A percentile compares a stretch with the other conserved stretches of the same genome.
phyloP scores from a whole-genome alignment of 2,329 filamentous ascomycete species.

The Teratosphaeria destructans region DNA sequence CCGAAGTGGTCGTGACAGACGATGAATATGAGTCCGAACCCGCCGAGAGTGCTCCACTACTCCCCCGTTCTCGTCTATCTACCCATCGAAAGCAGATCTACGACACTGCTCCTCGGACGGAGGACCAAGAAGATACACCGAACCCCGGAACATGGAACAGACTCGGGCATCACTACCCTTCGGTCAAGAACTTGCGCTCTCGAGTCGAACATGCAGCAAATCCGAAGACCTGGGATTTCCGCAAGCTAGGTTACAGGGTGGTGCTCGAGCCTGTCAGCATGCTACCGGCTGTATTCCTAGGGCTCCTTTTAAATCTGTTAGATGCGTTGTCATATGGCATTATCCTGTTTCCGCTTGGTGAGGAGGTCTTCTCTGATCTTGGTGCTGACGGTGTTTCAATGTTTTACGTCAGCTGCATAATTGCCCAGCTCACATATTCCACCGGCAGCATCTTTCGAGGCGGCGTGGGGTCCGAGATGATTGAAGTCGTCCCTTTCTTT shows the following conservation, averaged over 20 bases:
- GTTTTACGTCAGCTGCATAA: conserved; percentile 95
- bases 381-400: conserved; percentile 94
- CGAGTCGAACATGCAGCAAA: conserved; percentile 32
- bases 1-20: conserved; percentile 21
- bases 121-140: conserved; percentile 13
- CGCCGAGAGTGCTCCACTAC: conserved; percentile 26
- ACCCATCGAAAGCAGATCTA: conserved; percentile 13
- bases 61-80: conserved; percentile 22
- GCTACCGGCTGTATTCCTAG: conserved; percentile 78
- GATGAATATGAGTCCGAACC: conserved; percentile 9
- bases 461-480: conserved; percentile 91
- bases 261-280: conserved; percentile 59
- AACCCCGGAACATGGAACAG: conserved; percentile 19
- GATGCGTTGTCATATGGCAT: conserved; percentile 95
- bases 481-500: conserved; percentile 97
- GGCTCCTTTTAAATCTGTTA: conserved; percentile 79
- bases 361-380: conserved; percentile 71
- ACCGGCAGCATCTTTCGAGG: conserved; percentile 81
- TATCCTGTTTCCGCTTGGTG: conserved; percentile 77
- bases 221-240: conserved; percentile 63
- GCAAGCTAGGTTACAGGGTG: conserved; percentile 51
- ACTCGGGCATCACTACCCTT: conserved; percentile 21
- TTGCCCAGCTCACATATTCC: conserved; percentile 85
- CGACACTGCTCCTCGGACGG: conserved; percentile 11
- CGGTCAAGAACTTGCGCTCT: conserved; percentile 6